Percentiles rank a stretch among this genome's conserved stretches.
phyloP scores from a whole-genome alignment of 306 rosid genomes.

The Prunus persica region Prunus_persica_NCBIv2 NC_034011.1:18977001-18977500 shows the following conservation, averaged over 20 bases:
- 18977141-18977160: neutral
- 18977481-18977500: neutral
- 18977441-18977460: neutral
- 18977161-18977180: neutral
- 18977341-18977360: slow-evolving; percentile 9
- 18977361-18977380: slow-evolving; percentile 1
- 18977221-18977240: neutral
- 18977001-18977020: neutral
- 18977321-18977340: neutral
- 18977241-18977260: neutral
- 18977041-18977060: neutral
- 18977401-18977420: neutral
- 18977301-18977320: neutral
- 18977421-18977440: slow-evolving; percentile 5
- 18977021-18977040: neutral
- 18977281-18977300: neutral
- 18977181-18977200: neutral
- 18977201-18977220: neutral
- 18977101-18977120: neutral
- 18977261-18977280: neutral
- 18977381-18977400: slow-evolving; percentile 1
- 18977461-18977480: neutral
- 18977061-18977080: neutral
- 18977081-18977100: neutral
- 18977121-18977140: neutral